These are phyloP conservation scores for Fraxinus cuspidata DNA, from an alignment of 257 asterid genomes.

Conservation along the genomic window DNA sequence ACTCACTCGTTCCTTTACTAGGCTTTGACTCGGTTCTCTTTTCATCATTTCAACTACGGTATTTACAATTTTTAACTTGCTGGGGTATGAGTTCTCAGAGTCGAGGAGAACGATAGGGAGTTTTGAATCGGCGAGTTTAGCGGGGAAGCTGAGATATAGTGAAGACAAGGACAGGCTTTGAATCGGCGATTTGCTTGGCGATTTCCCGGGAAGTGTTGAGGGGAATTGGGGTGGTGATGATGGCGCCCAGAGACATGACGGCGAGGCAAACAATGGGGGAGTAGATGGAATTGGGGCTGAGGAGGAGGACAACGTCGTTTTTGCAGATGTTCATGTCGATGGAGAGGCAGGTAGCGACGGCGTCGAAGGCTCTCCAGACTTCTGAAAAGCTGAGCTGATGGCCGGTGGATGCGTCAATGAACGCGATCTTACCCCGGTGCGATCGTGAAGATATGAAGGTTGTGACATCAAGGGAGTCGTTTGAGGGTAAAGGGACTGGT, in stretches of 20 bases:
- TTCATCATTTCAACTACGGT: slow-evolving; percentile 60
- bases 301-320: slow-evolving; percentile 73
- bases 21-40: slow-evolving; percentile 34
- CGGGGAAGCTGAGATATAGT: slow-evolving; percentile 55
- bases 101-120: slow-evolving; percentile 61
- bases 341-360: slow-evolving; percentile 56
- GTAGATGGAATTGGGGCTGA: slow-evolving; percentile 76
- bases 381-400: slow-evolving; percentile 59
- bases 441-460: slow-evolving; percentile 91
- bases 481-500: slow-evolving; percentile 57
- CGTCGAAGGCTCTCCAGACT: slow-evolving; percentile 69
- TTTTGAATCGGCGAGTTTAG: slow-evolving; percentile 46
- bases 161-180: slow-evolving; percentile 76
- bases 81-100: background rate
- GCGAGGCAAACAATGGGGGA: slow-evolving; percentile 82
- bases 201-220: slow-evolving; percentile 77
- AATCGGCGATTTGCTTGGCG: slow-evolving; percentile 68
- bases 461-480: slow-evolving; percentile 51
- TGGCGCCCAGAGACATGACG: slow-evolving; percentile 86
- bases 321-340: slow-evolving; percentile 62
- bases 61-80: slow-evolving; percentile 23
- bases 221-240: slow-evolving; percentile 89
- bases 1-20: slow-evolving; percentile 55
- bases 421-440: slow-evolving; percentile 66
- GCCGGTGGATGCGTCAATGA: slow-evolving; percentile 81